A percentile compares a stretch with the other conserved stretches of the same genome.
Evolutionary conservation across 2,329 filamentous ascomycete species (phyloP).

Genomic region (Fonsecaea monophora): DNA sequence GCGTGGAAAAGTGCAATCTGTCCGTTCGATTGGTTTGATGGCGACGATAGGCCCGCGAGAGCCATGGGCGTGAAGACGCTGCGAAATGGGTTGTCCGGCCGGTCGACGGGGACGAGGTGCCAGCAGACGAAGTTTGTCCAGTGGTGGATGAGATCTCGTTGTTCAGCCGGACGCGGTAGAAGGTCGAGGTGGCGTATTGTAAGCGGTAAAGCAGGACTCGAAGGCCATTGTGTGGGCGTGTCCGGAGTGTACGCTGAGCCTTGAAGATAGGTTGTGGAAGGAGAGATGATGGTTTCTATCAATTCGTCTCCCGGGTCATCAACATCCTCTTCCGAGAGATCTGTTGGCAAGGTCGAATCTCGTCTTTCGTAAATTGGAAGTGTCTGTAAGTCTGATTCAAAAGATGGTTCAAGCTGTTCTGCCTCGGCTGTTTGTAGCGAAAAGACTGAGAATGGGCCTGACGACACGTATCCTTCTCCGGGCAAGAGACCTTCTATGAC

Average conservation of each 20-base stretch:
- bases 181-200: conserved; percentile 33
- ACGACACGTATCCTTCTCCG: conserved; percentile 9
- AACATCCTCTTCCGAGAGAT: not conserved
- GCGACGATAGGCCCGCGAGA: conserved; percentile 28
- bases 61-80: conserved; percentile 41
- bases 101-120: conserved; percentile 43
- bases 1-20: conserved; percentile 44
- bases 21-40: conserved; percentile 38
- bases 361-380: not conserved
- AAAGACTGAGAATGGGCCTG: conserved; percentile 35
- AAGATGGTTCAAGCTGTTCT: not conserved
- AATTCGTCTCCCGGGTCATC: conserved; percentile 18
- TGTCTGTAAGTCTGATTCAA: not conserved
- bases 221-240: conserved; percentile 1
- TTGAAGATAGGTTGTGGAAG: conserved; percentile 10
- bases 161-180: conserved; percentile 27
- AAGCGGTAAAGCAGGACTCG: not conserved
- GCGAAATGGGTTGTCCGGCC: conserved; percentile 43
- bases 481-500: conserved; percentile 24
- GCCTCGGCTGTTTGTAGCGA: not conserved
- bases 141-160: conserved; percentile 42
- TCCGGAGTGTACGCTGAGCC: not conserved
- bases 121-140: conserved; percentile 44
- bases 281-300: conserved; percentile 27
- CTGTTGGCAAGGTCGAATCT: not conserved